Conservation (phyloP, 2,329 filamentous ascomycete genomes). For the Curvularia verruculosa region DNA sequence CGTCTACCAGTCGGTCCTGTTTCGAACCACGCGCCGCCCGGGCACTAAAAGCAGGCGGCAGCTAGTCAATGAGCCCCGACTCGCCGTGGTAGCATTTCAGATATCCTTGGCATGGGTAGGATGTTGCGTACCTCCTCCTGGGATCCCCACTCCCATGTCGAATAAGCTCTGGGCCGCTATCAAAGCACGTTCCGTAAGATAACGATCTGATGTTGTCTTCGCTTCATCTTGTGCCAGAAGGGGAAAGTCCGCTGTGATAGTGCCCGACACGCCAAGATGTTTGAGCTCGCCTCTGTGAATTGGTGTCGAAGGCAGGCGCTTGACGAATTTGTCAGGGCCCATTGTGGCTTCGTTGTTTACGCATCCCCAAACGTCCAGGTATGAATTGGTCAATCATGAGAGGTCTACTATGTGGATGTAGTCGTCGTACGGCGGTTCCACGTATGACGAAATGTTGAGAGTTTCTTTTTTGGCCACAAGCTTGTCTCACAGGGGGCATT, state of each 20-base stretch:
- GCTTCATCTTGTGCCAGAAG: slow-evolving; percentile 26
- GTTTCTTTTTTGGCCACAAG: neutral
- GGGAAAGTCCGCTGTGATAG: slow-evolving; percentile 26
- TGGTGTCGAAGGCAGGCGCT: slow-evolving; percentile 12
- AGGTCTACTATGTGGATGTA: neutral
- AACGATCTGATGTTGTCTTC: slow-evolving; percentile 27
- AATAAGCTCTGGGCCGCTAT: slow-evolving; percentile 34
- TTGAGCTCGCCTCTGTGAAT: slow-evolving; percentile 22
- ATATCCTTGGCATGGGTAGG: slow-evolving; percentile 38
- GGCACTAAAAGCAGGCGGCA: slow-evolving; percentile 28
- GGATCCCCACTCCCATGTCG: slow-evolving; percentile 40
- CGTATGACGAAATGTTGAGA: neutral
- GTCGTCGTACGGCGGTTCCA: neutral
- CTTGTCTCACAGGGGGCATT: neutral
- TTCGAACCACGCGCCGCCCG: slow-evolving; percentile 37
- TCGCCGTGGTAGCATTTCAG: slow-evolving; percentile 28
- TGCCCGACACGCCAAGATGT: slow-evolving; percentile 36
- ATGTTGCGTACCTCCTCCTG: slow-evolving; percentile 40
- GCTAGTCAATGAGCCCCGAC: slow-evolving; percentile 31
- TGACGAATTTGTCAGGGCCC: slow-evolving; percentile 12
- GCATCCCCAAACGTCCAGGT: neutral
- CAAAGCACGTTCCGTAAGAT: slow-evolving; percentile 30
- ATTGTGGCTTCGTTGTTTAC: slow-evolving; percentile 16
- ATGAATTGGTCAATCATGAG: neutral
- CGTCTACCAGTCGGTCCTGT: slow-evolving; percentile 29